A percentile compares a stretch with the other conserved stretches of the same genome.
Evolutionary conservation across 2,329 filamentous ascomycete genomes (phyloP).

Genomic region (Teratosphaeria zuluensis): DNA sequence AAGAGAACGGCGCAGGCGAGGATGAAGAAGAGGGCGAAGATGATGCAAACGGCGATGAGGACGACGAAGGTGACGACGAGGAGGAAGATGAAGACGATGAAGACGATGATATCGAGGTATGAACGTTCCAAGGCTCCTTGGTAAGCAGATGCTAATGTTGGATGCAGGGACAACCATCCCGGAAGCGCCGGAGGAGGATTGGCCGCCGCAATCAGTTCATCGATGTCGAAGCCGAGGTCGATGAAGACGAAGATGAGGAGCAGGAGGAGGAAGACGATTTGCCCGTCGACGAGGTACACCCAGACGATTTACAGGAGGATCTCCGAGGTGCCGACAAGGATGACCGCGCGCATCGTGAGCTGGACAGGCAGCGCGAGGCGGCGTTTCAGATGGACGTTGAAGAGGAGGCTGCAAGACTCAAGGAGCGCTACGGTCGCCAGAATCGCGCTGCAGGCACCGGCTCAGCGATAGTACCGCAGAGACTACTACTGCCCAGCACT

Average conservation of each 20-base stretch:
- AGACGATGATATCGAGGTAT: constrained; percentile 12
- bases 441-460: constrained; percentile 59
- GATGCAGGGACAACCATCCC: constrained; percentile 50
- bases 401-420: constrained; percentile 77
- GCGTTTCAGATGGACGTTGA: constrained; percentile 85
- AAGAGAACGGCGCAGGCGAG: constrained; percentile 49
- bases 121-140: constrained; percentile 7
- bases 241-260: constrained; percentile 79
- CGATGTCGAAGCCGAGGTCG: constrained; percentile 96
- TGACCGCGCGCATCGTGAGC: constrained; percentile 84
- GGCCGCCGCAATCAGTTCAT: constrained; percentile 77
- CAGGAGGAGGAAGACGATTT: constrained; percentile 86
- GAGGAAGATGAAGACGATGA: constrained; percentile 26
- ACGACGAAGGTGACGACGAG: constrained; percentile 17
- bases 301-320: constrained; percentile 73
- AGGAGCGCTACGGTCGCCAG: constrained; percentile 73
- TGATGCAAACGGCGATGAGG: constrained; percentile 26
- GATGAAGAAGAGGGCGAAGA: constrained; percentile 14
- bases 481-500: constrained; percentile 69
- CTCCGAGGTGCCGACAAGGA: constrained; percentile 69
- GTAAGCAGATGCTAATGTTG: neutral
- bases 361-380: constrained; percentile 83
- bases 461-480: constrained; percentile 70
- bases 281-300: constrained; percentile 76
- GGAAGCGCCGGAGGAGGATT: constrained; percentile 62